Percentiles rank a stretch among this genome's conserved stretches.
These are phyloP conservation scores for Pythium chondricola DNA, from an alignment of 352 stramenopile genomes.

Conservation along the genomic window DNA sequence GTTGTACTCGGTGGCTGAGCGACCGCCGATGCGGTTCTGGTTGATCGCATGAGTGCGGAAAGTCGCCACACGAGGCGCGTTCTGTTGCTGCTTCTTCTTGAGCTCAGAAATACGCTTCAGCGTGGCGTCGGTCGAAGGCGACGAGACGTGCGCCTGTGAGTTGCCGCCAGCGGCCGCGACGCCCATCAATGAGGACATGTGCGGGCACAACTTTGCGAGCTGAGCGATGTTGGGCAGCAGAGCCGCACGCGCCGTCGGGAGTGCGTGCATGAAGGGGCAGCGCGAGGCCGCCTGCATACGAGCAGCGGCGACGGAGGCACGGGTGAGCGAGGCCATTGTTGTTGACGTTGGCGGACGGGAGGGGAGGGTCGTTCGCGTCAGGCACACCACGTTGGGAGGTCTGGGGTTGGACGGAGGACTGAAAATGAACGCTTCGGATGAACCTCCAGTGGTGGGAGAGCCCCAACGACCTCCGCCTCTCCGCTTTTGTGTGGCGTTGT, in stretches of 20 bases:
- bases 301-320: slow-evolving; percentile 55
- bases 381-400: too few species aligned
- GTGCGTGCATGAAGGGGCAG: slow-evolving; percentile 82
- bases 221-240: slow-evolving; percentile 83
- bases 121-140: slow-evolving; percentile 51
- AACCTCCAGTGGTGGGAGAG: slow-evolving; percentile 1
- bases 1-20: slow-evolving; percentile 58
- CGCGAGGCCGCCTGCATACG: slow-evolving; percentile 67
- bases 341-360: slow-evolving; percentile 8
- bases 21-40: slow-evolving; percentile 56
- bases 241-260: slow-evolving; percentile 60
- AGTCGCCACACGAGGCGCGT: slow-evolving; percentile 34
- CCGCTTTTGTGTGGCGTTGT: background rate
- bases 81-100: slow-evolving; percentile 55
- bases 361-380: too few species aligned
- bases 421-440: slow-evolving; percentile 15
- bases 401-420: slow-evolving; percentile 23
- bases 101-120: slow-evolving; percentile 66
- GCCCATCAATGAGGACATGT: slow-evolving; percentile 82
- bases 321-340: slow-evolving; percentile 52
- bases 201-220: slow-evolving; percentile 78
- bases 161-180: slow-evolving; percentile 36
- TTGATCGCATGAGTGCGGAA: slow-evolving; percentile 52
- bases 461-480: background rate
- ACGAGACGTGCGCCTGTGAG: slow-evolving; percentile 58